A percentile compares a stretch with the other conserved stretches of the same genome.
Evolutionary conservation across 1,139 yeast species (phyloP).

Genomic region (Candida freyschussii): DNA sequence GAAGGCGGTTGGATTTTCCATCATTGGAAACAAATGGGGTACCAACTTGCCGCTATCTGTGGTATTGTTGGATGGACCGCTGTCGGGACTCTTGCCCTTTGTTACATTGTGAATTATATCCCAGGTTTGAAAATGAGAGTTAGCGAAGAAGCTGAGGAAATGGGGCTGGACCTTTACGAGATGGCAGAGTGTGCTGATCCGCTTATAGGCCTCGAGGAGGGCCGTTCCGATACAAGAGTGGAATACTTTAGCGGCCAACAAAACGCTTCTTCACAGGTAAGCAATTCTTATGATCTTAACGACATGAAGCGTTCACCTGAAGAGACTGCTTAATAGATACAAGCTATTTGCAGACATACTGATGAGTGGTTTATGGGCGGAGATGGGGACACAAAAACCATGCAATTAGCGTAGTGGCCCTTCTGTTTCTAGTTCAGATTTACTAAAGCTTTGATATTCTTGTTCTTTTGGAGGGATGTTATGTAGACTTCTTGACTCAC

Average conservation of each 20-base stretch:
- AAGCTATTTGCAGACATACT: too few species aligned
- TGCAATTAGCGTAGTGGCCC: too few species aligned
- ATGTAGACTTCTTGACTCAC: too few species aligned
- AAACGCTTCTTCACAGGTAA: slow-evolving; percentile 8
- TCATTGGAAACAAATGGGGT: slow-evolving; percentile 46
- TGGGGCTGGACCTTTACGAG: slow-evolving; percentile 44
- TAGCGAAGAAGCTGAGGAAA: slow-evolving; percentile 38
- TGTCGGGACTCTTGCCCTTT: slow-evolving; percentile 36
- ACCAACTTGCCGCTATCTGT: slow-evolving; percentile 42
- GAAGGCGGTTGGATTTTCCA: slow-evolving; percentile 49
- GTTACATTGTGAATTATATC: slow-evolving; percentile 39
- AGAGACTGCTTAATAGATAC: background rate
- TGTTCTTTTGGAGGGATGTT: too few species aligned
- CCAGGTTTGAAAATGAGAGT: slow-evolving; percentile 44
- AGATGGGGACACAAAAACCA: too few species aligned
- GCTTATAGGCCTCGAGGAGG: slow-evolving; percentile 5
- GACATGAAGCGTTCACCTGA: slow-evolving; percentile 9
- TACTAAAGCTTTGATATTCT: too few species aligned
- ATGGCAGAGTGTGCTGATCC: slow-evolving; percentile 32
- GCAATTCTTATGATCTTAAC: slow-evolving; percentile 10
- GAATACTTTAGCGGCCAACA: slow-evolving; percentile 18
- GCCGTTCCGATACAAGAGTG: slow-evolving; percentile 4
- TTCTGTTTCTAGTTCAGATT: too few species aligned
- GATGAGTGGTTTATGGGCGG: too few species aligned
- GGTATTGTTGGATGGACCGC: slow-evolving; percentile 39